These are phyloP conservation scores for Candolleomyces aberdarensis DNA, from an alignment of 768 basidiomycete species.

Conservation along the genomic window DNA sequence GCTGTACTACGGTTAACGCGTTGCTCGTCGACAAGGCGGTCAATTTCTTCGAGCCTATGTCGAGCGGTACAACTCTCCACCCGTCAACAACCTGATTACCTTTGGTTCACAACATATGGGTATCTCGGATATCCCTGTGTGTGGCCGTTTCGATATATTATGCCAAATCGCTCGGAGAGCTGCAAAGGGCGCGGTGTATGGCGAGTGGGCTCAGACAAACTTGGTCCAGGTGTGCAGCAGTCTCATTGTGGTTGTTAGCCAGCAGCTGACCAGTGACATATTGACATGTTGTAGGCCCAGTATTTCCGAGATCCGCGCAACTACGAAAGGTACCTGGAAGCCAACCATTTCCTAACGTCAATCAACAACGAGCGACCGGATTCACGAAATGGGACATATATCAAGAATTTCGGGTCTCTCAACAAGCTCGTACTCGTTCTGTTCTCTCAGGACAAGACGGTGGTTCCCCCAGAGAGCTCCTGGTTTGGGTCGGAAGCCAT, in stretches of 20 bases:
- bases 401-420: slow-evolving; percentile 55
- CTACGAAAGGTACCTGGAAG: slow-evolving; percentile 51
- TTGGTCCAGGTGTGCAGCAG: slow-evolving; percentile 57
- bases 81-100: slow-evolving; percentile 77
- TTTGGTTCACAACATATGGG: slow-evolving; percentile 91
- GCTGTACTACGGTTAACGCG: not conserved
- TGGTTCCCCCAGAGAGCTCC: slow-evolving; percentile 79
- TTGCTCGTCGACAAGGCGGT: slow-evolving; percentile 44
- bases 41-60: slow-evolving; percentile 87
- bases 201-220: slow-evolving; percentile 72
- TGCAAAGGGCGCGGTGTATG: slow-evolving; percentile 63
- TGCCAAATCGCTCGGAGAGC: slow-evolving; percentile 68
- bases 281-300: slow-evolving; percentile 56
- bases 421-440: slow-evolving; percentile 69
- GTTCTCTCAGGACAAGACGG: slow-evolving; percentile 72
- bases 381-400: slow-evolving; percentile 57
- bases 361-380: slow-evolving; percentile 77
- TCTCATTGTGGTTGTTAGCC: not conserved
- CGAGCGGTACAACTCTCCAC: slow-evolving; percentile 70
- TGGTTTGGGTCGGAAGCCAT: slow-evolving; percentile 80
- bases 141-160: slow-evolving; percentile 60
- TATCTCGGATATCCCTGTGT: slow-evolving; percentile 69
- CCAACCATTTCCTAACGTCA: slow-evolving; percentile 65
- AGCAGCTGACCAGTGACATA: not conserved
- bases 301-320: slow-evolving; percentile 77